Base-by-base conservation (phyloP, 75 land plant species). In the Pseudotsuga menziesii region DNA sequence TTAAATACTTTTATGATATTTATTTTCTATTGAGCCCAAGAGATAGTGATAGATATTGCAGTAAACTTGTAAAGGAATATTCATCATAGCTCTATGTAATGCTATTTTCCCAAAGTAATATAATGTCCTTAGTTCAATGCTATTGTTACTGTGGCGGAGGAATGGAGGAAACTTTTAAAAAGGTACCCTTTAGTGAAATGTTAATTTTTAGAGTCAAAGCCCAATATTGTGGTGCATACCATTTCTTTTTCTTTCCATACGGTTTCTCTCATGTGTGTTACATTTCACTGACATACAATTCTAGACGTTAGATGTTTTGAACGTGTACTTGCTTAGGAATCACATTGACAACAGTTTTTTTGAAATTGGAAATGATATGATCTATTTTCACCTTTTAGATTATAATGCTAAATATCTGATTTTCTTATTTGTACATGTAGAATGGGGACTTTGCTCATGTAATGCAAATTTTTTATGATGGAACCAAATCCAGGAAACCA, bases 401-500 rank as follows among this genome's bases (percentile, higher is more conserved):
- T 35, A 67, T 26, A 44, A 67, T 67, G 15, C 3, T 67, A 66
- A 27, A 5, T 39, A 67, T 67, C 32, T 67, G 22, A 67, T 35
- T 17, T 36, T 16, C 3, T 67, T 17, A 12, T 36, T 67, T n/a
- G 7, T 78, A n/a, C 22, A 26, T 36, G 56, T 58, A 89, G 92
- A 92, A 77, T 85, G 91, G 93, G 12, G n/a, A 92, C 1, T 81
- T 86, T 44, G 59, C 90, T 58, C 90, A 81, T 75, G 81, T 94
- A 19, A 58, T 94, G 76, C 87, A 90, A 83, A 86, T 94, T 32
- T 88, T 88, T 89, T 94, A 96, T 78, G 94, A 88, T 36, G 97
- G 94, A 78, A 83, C 86, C 62, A 89, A 90, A 84, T 91, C 97
- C 60, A 69, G 90, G 86, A 88, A 88, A 58, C 92, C 99, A 26